Evolutionary conservation across 495 filamentous ascomycete species (phyloP).

Genomic region (Viridothelium virens): DNA sequence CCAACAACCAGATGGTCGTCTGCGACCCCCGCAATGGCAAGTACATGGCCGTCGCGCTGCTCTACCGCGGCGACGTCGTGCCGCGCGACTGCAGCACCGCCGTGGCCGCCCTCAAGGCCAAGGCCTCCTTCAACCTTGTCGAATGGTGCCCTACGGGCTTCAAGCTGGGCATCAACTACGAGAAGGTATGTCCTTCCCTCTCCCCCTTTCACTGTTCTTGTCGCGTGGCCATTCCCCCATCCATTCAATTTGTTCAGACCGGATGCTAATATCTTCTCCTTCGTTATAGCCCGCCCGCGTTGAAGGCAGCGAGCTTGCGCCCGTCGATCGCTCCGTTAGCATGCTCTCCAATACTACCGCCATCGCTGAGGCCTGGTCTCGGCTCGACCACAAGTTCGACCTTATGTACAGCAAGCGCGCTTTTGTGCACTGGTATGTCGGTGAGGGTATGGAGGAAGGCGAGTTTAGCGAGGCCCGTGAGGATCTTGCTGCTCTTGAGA

Average conservation of each 20-base stretch:
- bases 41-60: constrained; percentile 86
- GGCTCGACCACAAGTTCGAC: constrained; percentile 88
- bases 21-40: constrained; percentile 88
- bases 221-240: neutral
- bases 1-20: constrained; percentile 94
- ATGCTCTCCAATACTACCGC: constrained; percentile 92
- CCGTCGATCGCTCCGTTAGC: constrained; percentile 77
- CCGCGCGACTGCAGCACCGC: constrained; percentile 76
- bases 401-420: constrained; percentile 96
- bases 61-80: constrained; percentile 86
- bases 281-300: constrained; percentile 68
- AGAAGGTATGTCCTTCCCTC: constrained; percentile 10
- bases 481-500: constrained; percentile 81
- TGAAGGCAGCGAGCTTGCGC: constrained; percentile 68
- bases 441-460: constrained; percentile 93
- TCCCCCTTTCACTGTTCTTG: neutral
- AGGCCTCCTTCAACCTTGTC: constrained; percentile 81
- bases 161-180: constrained; percentile 89
- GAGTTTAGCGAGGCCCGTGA: constrained; percentile 88
- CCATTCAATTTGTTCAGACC: neutral
- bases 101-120: constrained; percentile 74
- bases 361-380: constrained; percentile 83
- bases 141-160: constrained; percentile 97
- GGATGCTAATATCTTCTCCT: constrained; percentile 13
- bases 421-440: constrained; percentile 93